phyloP scores from a whole-genome alignment of 352 stramenopile genomes.

The Phytophthora idaei region DNA sequence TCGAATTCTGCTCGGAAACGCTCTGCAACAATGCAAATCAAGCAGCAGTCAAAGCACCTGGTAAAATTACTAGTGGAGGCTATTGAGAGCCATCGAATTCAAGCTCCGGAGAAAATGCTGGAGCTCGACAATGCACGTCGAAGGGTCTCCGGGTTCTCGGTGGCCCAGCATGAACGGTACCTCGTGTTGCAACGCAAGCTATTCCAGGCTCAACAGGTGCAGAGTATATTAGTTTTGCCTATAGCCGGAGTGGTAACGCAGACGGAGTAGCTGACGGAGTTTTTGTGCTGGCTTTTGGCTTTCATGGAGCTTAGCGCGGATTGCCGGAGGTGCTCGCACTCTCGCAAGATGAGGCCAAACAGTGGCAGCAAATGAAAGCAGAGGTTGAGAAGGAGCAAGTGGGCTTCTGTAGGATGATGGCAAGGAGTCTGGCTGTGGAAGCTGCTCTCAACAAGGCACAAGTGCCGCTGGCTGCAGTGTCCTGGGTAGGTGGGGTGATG shows the following conservation, averaged over 20 bases:
- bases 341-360: conserved; percentile 40
- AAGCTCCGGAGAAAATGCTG: conserved; percentile 16
- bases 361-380: conserved; percentile 46
- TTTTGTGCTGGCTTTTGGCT: conserved; percentile 3
- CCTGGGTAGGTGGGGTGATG: conserved; percentile 32
- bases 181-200: conserved; percentile 53
- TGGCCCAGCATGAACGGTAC: conserved; percentile 61
- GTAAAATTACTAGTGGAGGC: conserved; percentile 40
- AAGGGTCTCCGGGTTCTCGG: conserved; percentile 52
- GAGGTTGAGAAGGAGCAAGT: conserved; percentile 47
- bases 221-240: conserved; percentile 23
- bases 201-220: conserved; percentile 48
- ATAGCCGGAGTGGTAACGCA: conserved; percentile 15
- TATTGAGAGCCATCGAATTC: conserved; percentile 16
- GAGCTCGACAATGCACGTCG: conserved; percentile 46
- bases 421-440: conserved; percentile 22
- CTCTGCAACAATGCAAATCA: not conserved
- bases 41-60: conserved; percentile 38
- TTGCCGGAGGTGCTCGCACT: conserved; percentile 63
- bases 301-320: conserved; percentile 41
- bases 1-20: not conserved
- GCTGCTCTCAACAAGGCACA: conserved; percentile 14
- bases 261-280: conserved; percentile 9
- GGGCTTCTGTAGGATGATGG: conserved; percentile 33
- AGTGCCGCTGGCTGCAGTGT: conserved; percentile 24